phyloP scores from a whole-genome alignment of 768 basidiomycete genomes.

The Wakefieldia striispora region DNA sequence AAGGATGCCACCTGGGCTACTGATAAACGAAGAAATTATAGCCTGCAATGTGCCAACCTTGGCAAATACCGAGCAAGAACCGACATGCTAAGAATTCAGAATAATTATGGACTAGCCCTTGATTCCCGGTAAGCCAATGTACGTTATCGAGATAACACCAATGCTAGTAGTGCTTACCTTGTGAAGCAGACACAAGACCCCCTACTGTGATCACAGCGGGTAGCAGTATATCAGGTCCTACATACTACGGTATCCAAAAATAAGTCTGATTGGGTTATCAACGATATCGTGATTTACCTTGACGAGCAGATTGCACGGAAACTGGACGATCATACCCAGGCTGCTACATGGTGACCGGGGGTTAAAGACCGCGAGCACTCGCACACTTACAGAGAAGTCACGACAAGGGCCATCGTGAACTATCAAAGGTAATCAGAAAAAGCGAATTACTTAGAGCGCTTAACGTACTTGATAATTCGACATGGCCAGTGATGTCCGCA shows the following conservation, averaged over 20 bases:
- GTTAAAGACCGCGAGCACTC: too few species aligned
- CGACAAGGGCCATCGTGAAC: too few species aligned
- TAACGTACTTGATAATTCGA: constrained; percentile 26
- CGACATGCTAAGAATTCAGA: constrained; percentile 52
- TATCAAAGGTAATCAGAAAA: too few species aligned
- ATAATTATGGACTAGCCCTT: constrained; percentile 48
- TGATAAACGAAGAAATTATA: constrained; percentile 1
- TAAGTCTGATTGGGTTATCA: neutral
- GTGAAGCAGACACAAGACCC: constrained; percentile 61
- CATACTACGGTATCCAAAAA: neutral
- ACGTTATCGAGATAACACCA: neutral
- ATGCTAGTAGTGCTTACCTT: constrained; percentile 44
- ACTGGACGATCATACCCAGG: constrained; percentile 53
- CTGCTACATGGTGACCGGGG: constrained; percentile 9
- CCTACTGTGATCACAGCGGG: constrained; percentile 62
- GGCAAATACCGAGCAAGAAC: constrained; percentile 50
- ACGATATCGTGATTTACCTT: constrained; percentile 32
- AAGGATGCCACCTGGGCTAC: constrained; percentile 46
- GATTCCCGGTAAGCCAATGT: neutral
- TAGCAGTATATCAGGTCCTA: constrained; percentile 55
- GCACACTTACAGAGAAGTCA: too few species aligned
- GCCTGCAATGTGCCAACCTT: constrained; percentile 39
- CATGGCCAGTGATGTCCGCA: constrained; percentile 47
- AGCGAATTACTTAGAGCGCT: neutral
- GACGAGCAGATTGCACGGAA: constrained; percentile 58